Evolutionary conservation across 208 protist genomes (phyloP), one percentile per base, ranked within the genome.

Genomic region (Herpetomonas tarakana): DNA sequence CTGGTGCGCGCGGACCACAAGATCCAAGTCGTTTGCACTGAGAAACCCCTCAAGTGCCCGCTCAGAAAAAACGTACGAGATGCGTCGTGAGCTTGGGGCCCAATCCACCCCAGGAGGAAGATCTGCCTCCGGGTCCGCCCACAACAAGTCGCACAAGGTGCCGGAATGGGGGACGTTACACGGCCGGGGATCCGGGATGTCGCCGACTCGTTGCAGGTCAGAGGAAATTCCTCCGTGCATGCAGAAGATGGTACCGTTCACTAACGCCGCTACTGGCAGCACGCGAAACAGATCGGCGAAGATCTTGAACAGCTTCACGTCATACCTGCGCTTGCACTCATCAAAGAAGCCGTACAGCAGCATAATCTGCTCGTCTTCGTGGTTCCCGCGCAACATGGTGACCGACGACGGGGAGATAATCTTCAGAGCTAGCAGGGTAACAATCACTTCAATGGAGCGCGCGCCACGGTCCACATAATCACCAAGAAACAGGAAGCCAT

Each of bases 281-380:
- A 97, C 94, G 54, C 98, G 98, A 77, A 99, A 99, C 28, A 96
- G 87, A 62, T 99, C 97, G 1, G 96, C 92, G 69, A 99, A 99
- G n/a, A 92, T 87, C 52, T 98, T 99, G 90, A 99, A 99, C 2
- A 99, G 81, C 60, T 97, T 97, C 25, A 98, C 76, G 51, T 91
- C 66, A 68, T 99, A 99, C 6, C 98, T 78, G 16, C 97, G 78
- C 66, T 99, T 99, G 71, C 97, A 99, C 64, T 99, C 98, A 58
- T 99, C 98, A 69, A 99, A 99, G 71, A 99, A 99, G 18, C 99
- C 99, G 72, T 99, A 99, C 22, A 99, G 91, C 47, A 97, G 66
- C 80, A 99, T 99, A 66, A 99, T 99, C 24, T 91, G 94, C 22
- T 98, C 98, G 67, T 98, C 98, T 71, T 99, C 98, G 65, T 99